Evolutionary conservation across 345 rosid genomes (phyloP), one percentile per base, ranked within the genome.

Genomic region (Arabidopsis suecica): DNA sequence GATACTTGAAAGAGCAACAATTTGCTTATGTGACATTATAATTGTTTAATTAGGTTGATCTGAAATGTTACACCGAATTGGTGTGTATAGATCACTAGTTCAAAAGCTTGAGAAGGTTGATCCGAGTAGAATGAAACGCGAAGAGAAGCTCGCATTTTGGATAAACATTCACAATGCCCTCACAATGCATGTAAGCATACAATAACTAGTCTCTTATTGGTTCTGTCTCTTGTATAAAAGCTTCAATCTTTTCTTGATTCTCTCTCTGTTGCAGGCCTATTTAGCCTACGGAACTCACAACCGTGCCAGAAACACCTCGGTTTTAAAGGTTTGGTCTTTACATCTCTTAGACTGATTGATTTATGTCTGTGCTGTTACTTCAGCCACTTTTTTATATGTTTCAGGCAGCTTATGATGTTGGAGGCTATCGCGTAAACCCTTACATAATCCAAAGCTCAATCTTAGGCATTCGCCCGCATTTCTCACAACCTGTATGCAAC

Each of bases 81-180:
- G 20, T 65, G 33, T 66, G 6, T 74, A 74, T 67, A 93, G 96
- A 85, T 88, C 87, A 47, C 63, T 93, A 81, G 90, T 90, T 62
- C 81, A 82, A 41, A 84, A 74, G 72, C 96, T 93, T 47, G 98
- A 90, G 88, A 85, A 81, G 76, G 83, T 88, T 75, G 93, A 93
- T 66, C 93, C 85, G 1, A 75, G 75, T 65, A 86, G 84, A 81
- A 84, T 93, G 98, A 93, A 80, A 78, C 89, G 96, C 0, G 98
- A 93, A 83, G 91, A 88, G 87, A 93, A 87, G 87, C 93, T 90
- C 12, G 86, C 96, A 5, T 93, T 93, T 82, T 93, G 94, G 96
- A 85, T 90, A 71, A 93, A 93, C 82, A 83, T 90, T 74, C 95
- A 93, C 79, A 93, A 93, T 84, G 91, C 98, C 34, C 76, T 90